A percentile compares a stretch with the other conserved stretches of the same genome.
phyloP scores from a whole-genome alignment of 768 basidiomycete species.

The Tulasnella sp. region DNA sequence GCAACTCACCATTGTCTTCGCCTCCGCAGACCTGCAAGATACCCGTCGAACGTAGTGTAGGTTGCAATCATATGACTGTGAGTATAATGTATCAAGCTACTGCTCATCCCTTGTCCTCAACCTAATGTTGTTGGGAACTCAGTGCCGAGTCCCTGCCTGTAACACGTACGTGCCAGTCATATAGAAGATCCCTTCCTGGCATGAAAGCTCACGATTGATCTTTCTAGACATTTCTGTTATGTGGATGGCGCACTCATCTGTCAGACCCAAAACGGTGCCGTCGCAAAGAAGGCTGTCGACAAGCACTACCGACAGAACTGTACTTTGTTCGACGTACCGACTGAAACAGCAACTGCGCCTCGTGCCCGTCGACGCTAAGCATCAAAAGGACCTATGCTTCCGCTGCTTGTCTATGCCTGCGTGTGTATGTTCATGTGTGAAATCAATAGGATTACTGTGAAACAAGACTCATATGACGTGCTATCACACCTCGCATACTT shows the following conservation, averaged over 20 bases:
- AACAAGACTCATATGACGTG: no score
- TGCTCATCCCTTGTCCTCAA: background rate
- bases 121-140: no score
- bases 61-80: conserved; percentile 16
- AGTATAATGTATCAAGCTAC: background rate
- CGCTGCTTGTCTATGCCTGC: no score
- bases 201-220: background rate
- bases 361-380: no score
- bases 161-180: conserved; percentile 1
- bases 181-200: no score
- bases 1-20: background rate
- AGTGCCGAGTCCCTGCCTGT: conserved; percentile 7
- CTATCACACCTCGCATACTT: no score
- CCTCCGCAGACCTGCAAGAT: background rate
- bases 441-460: no score
- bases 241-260: conserved; percentile 9
- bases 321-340: conserved; percentile 2
- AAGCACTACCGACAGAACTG: conserved; percentile 2
- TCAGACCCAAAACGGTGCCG: background rate
- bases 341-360: background rate
- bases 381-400: no score
- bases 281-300: conserved; percentile 6
- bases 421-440: no score
- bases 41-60: background rate
- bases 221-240: conserved; percentile 11